Base-by-base conservation (phyloP, 345 rosid species). In the Psidium friedrichsthalianum region DNA sequence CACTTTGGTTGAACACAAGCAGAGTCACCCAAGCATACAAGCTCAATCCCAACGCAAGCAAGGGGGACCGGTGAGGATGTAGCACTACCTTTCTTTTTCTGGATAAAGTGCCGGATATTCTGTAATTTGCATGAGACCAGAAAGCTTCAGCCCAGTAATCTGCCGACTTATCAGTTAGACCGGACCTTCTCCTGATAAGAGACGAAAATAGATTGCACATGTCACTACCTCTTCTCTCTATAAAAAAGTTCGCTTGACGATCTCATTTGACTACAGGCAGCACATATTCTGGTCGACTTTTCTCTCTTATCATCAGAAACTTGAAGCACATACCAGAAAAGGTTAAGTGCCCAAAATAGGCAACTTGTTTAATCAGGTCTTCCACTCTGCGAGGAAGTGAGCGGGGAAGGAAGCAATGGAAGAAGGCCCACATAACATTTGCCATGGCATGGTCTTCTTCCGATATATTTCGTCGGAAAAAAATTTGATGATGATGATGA, bases 91-190 rank as follows among this genome's bases (percentile, higher is more conserved):
- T 29, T 61, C 69, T 15, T n/a, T 15, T 61, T 27, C 11, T 5
- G 0, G 40, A 29, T 61, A 29, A 61, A 61, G 3, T 61, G 2
- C 21, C 0, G 5, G 21, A 27, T 14, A 61, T 14, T 61, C 2
- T 29, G 21, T 29, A 29, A 61, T 61, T 61, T 6, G 15, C 74
- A 4, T 0, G 2, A 6, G 2, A 61, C 21, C 0, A 0, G 0
- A 27, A 61, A 29, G 21, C 40, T 61, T 27, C 36, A 61, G 14
- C 3, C 2, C 2, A 14, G 20, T 6, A 61, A 64, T 64, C 10
- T 64, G 22, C 76, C 76, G 0, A 64, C 29, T 64, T 21, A 3
- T 29, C 76, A 29, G 44, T 64, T 64, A 7, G 44, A 32, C 42
- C 44, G 18, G 44, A 64, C 22, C 42, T 59, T 59, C 74, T 8